phyloP scores from a whole-genome alignment of 148 eudicot genomes.

The Cornus controversa region DNA sequence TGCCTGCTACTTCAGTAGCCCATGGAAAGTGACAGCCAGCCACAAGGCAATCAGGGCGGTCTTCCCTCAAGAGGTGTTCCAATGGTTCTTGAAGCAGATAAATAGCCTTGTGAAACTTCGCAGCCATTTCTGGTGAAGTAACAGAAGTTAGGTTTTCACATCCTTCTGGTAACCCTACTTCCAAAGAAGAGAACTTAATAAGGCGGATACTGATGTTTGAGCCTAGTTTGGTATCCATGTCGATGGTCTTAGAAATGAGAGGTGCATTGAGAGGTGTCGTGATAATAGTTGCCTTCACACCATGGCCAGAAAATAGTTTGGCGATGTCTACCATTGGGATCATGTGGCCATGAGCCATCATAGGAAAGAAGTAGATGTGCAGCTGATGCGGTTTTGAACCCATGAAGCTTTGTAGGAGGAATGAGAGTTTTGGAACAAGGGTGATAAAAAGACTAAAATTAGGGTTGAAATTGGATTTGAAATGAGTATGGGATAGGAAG shows the following conservation, averaged over 20 bases:
- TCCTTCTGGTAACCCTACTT: neutral
- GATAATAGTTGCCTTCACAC: neutral
- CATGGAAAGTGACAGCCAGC: neutral
- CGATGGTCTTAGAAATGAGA: neutral
- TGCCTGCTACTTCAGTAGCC: neutral
- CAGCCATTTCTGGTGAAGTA: neutral
- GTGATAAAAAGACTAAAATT: too few species aligned
- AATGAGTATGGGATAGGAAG: too few species aligned
- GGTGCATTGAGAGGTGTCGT: neutral
- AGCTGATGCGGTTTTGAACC: too few species aligned
- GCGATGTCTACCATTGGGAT: conserved; percentile 9
- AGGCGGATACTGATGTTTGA: too few species aligned
- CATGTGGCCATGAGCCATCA: conserved; percentile 5
- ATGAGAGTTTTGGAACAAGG: too few species aligned
- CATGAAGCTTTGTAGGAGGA: too few species aligned
- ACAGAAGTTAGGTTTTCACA: neutral
- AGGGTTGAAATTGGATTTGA: too few species aligned
- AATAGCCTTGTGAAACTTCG: neutral
- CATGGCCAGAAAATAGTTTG: neutral
- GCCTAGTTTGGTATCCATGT: too few species aligned
- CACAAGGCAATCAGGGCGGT: neutral
- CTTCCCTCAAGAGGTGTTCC: neutral
- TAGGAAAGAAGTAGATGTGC: neutral
- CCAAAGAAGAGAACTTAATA: neutral
- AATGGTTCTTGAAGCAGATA: neutral